Evolutionary conservation across 2,329 filamentous ascomycete species (phyloP).

Genomic region (Onygenales sp.): DNA sequence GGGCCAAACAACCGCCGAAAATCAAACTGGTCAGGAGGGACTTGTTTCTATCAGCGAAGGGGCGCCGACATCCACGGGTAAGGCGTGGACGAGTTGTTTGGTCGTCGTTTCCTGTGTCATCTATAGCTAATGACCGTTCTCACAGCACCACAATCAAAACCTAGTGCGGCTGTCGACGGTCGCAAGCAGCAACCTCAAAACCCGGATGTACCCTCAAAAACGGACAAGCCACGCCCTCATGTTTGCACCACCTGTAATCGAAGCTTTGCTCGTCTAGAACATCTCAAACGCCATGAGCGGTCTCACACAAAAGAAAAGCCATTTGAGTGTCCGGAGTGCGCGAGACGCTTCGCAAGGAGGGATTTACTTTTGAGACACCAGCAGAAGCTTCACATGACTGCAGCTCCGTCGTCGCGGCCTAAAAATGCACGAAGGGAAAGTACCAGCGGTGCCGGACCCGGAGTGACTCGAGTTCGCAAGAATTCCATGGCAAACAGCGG

Average conservation of each 20-base stretch:
- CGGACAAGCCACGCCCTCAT: constrained; percentile 93
- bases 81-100: constrained; percentile 13
- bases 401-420: constrained; percentile 75
- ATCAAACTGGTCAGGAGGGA: constrained; percentile 25
- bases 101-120: constrained; percentile 5
- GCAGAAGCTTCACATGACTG: constrained; percentile 94
- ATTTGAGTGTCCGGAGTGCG: constrained; percentile 92
- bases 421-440: constrained; percentile 80
- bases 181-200: constrained; percentile 6
- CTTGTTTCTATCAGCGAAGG: constrained; percentile 34
- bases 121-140: constrained; percentile 4
- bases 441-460: constrained; percentile 61
- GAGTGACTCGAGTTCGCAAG: constrained; percentile 72
- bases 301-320: constrained; percentile 99
- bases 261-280: constrained; percentile 89
- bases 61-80: constrained; percentile 29
- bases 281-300: constrained; percentile 92
- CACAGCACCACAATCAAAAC: constrained; percentile 7
- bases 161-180: constrained; percentile 1
- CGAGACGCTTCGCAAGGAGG: constrained; percentile 85
- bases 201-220: constrained; percentile 54
- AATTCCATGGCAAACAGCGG: constrained; percentile 66
- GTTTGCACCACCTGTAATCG: constrained; percentile 84
- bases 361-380: constrained; percentile 90
- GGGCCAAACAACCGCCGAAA: constrained; percentile 24